Evolutionary conservation across 1,284 basidiomycete genomes (phyloP).

Genomic region (Trametes polyzona): DNA sequence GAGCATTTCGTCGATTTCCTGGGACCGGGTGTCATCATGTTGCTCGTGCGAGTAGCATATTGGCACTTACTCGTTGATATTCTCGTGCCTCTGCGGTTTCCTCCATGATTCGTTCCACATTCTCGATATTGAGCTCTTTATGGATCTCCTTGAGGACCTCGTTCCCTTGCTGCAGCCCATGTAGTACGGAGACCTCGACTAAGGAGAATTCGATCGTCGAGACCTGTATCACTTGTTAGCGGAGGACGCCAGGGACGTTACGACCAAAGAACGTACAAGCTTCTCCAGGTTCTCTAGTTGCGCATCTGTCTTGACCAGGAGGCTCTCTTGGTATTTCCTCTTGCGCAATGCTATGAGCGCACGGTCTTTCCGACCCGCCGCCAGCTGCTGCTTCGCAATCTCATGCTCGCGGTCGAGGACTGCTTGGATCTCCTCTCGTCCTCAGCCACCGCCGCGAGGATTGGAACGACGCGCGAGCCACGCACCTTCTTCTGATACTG

Average conservation of each 20-base stretch:
- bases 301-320: slow-evolving; percentile 86
- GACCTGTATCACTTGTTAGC: slow-evolving; percentile 58
- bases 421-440: slow-evolving; percentile 72
- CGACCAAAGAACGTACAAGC: slow-evolving; percentile 59
- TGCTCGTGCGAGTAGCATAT: not conserved
- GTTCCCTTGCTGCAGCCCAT: slow-evolving; percentile 92
- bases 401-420: slow-evolving; percentile 88
- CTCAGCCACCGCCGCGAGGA: not conserved
- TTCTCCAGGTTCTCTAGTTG: slow-evolving; percentile 92
- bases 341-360: slow-evolving; percentile 87
- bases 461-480: not conserved
- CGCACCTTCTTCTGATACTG: slow-evolving; percentile 94
- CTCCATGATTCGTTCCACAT: slow-evolving; percentile 91
- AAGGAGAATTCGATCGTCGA: slow-evolving; percentile 96
- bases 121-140: slow-evolving; percentile 90
- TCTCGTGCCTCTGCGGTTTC: slow-evolving; percentile 92
- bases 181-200: slow-evolving; percentile 90
- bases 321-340: slow-evolving; percentile 91
- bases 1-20: slow-evolving; percentile 91
- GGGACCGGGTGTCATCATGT: not conserved
- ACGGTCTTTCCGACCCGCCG: slow-evolving; percentile 82
- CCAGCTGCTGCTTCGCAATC: slow-evolving; percentile 85
- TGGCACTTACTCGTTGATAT: slow-evolving; percentile 78
- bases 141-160: slow-evolving; percentile 94
- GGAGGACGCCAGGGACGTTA: not conserved